Percentiles rank a stretch among this genome's conserved stretches.
Evolutionary conservation across 2,329 filamentous ascomycete species (phyloP).

Genomic region (Cladophialophora immunda): DNA sequence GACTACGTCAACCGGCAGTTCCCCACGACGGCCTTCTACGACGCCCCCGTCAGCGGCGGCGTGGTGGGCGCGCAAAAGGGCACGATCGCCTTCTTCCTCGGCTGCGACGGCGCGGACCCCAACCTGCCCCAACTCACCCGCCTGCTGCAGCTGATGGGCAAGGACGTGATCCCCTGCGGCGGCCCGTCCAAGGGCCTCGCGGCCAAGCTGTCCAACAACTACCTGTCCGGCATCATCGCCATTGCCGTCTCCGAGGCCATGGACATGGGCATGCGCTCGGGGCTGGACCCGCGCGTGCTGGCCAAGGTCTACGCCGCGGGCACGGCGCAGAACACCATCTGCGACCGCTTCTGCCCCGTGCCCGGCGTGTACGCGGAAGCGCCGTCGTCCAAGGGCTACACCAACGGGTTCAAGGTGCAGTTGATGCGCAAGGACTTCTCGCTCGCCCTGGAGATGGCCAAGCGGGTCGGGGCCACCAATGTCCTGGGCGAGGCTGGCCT

Average conservation of each 20-base stretch:
- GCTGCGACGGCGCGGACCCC: constrained; percentile 56
- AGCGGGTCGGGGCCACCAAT: constrained; percentile 59
- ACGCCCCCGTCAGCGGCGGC: constrained; percentile 63
- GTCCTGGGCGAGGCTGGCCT: constrained; percentile 61
- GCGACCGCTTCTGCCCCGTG: constrained; percentile 61
- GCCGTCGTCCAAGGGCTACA: constrained; percentile 59
- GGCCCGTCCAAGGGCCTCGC: constrained; percentile 64
- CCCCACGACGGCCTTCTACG: constrained; percentile 57
- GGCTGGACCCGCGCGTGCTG: constrained; percentile 64
- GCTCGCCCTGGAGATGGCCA: constrained; percentile 64
- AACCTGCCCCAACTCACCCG: constrained; percentile 54
- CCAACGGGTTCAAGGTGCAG: constrained; percentile 66
- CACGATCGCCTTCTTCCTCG: constrained; percentile 65
- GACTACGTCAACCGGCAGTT: constrained; percentile 33
- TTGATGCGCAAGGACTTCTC: constrained; percentile 69
- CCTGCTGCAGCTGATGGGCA: constrained; percentile 63
- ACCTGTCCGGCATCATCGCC: constrained; percentile 66
- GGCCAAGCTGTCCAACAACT: constrained; percentile 70
- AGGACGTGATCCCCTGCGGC: constrained; percentile 62
- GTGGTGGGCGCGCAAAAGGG: constrained; percentile 60
- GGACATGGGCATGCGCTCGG: constrained; percentile 67
- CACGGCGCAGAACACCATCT: constrained; percentile 62
- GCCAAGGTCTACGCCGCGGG: constrained; percentile 61
- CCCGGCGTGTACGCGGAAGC: constrained; percentile 60
- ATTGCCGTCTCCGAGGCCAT: constrained; percentile 67